Conservation (phyloP, 345 rosid genomes). For the Populus simonii region DNA sequence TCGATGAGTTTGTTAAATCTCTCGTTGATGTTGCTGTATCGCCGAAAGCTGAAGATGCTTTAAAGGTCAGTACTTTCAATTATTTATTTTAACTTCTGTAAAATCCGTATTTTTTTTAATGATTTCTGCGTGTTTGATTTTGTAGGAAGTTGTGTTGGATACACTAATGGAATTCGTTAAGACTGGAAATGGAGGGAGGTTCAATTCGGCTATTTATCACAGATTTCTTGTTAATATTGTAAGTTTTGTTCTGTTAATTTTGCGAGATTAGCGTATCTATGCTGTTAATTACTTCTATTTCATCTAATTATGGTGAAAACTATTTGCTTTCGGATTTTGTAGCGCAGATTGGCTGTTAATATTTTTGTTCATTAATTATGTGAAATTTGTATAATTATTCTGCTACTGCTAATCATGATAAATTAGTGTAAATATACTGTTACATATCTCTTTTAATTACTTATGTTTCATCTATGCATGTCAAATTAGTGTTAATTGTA, state of each 20-base stretch:
- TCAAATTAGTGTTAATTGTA: no score
- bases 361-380: background rate
- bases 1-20: constrained; percentile 60
- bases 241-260: constrained; percentile 20
- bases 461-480: no score
- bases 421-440: background rate
- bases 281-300: background rate
- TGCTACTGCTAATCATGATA: background rate
- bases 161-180: constrained; percentile 80
- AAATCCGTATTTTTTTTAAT: background rate
- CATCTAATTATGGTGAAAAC: no score
- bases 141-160: constrained; percentile 72
- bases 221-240: constrained; percentile 63
- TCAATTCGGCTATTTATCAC: constrained; percentile 67
- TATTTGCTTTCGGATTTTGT: no score
- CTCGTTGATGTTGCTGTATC: constrained; percentile 48
- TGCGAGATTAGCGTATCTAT: background rate
- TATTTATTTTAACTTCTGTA: background rate
- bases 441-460: no score
- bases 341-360: background rate
- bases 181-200: constrained; percentile 61
- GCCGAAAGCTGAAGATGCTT: constrained; percentile 44
- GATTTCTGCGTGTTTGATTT: constrained; percentile 2
- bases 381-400: background rate
- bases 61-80: constrained; percentile 40